Conservation (phyloP, 2,329 filamentous ascomycete genomes). For the Cylindrodendrum hubeiense region DNA sequence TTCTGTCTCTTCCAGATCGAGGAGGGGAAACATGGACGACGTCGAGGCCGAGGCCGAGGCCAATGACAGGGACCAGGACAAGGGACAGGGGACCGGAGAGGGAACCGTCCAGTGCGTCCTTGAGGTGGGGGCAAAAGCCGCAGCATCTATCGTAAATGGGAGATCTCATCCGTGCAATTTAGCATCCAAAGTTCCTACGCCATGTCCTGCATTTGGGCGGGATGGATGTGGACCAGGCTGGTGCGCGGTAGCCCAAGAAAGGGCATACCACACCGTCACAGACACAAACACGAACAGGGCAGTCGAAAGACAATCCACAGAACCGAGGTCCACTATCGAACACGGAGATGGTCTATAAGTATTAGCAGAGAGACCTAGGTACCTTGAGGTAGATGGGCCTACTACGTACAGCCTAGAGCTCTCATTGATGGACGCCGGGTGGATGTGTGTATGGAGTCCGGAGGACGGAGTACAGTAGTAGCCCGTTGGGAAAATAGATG, state of each 20-base stretch:
- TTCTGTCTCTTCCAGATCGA: neutral
- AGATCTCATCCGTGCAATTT: neutral
- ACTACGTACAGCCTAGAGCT: neutral
- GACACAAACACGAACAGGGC: neutral
- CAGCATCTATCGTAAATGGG: neutral
- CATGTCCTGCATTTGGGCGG: neutral
- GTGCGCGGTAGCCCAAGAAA: neutral
- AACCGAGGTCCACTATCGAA: neutral
- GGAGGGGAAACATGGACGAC: neutral
- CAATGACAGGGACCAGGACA: neutral
- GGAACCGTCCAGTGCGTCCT: too few relatives aligned
- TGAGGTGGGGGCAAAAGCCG: neutral
- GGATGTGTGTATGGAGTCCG: neutral
- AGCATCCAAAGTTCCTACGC: neutral
- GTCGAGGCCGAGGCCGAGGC: neutral
- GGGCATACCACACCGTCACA: neutral
- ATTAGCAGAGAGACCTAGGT: neutral
- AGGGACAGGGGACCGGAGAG: neutral
- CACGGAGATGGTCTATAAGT: neutral
- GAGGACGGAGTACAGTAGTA: slow-evolving; percentile 1
- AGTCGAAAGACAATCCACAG: neutral
- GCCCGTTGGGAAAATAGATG: neutral
- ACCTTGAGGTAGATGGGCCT: too few relatives aligned
- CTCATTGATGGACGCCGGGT: neutral
- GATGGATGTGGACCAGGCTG: neutral